Evolutionary conservation across 495 filamentous ascomycete genomes (phyloP), one percentile per base, ranked within the genome.

Genomic region (Talaromyces ruber): DNA sequence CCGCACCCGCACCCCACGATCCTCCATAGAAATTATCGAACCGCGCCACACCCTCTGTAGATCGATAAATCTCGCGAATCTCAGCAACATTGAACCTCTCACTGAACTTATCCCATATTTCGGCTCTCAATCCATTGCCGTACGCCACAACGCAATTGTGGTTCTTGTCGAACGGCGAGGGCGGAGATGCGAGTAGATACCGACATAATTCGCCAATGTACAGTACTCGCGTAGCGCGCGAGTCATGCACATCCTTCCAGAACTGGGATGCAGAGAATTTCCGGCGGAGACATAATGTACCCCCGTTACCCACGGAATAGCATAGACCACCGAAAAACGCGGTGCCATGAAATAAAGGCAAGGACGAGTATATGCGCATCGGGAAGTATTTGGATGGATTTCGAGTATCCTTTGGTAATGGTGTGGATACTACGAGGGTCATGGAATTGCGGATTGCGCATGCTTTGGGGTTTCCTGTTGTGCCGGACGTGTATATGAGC

Each of bases 151-250:
- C 86, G 21, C 96, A 85, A 0, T 77, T 81, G 74, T 97, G 87
- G 60, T 87, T 78, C 25, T 75, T 78, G 74, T 98, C 94, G 47
- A 90, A 84, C 28, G 85, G 84, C 34, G 86, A 84, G 0, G 90
- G 82, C 0, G 90, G 86, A 0, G 89, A 86, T 0, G 89, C 74
- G 43, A 97, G 84, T 1, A 98, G 85, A 67, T 98, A 98, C 1
- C 94, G 84, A 64, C 90, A 95, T 1, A 91, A 88, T 71, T 98
- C 94, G 57, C 94, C 94, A 24, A 98, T 93, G 67, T 98, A 98
- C 62, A 97, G 88, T 60, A 98, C 90, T 3, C 89, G 79, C 0
- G 89, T 96, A 45, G 93, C 87, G 7, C 86, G 69, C n/a, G 87
- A 84, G 30, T 83, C 81, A 24, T 90, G 85, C 14, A 92, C 86